A percentile compares a stretch with the other conserved stretches of the same genome.
Evolutionary conservation across 148 eudicot genomes (phyloP).

Genomic region (Hydrangea macrophylla): DNA sequence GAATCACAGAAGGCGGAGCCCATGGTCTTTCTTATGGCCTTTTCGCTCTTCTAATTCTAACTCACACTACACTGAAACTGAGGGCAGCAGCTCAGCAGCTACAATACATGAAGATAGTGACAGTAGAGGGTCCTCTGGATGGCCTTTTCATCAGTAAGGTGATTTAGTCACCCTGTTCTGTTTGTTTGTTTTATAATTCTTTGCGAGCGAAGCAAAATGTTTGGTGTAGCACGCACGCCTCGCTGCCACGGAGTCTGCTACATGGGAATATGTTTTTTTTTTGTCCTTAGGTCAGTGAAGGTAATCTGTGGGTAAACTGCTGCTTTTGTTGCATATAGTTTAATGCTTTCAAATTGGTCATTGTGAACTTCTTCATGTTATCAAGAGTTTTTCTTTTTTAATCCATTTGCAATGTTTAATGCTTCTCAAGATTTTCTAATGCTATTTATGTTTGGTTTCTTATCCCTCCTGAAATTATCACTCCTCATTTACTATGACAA

Average conservation of each 20-base stretch:
- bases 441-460: not conserved
- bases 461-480: too few species aligned
- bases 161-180: not conserved
- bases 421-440: not conserved
- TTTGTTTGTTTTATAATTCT: not conserved
- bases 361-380: not conserved
- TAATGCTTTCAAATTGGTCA: not conserved
- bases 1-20: constrained; percentile 14
- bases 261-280: not conserved
- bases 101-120: not conserved
- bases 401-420: not conserved
- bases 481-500: too few species aligned
- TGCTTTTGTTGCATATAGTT: not conserved
- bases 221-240: not conserved
- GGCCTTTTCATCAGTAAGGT: constrained; percentile 12
- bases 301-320: not conserved
- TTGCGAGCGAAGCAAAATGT: constrained; percentile 3
- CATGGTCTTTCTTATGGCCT: constrained; percentile 34
- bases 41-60: constrained; percentile 26
- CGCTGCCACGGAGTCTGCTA: not conserved
- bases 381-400: not conserved
- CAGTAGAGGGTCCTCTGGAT: not conserved
- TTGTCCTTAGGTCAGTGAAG: not conserved
- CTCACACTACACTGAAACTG: constrained; percentile 6
- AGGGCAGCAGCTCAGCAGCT: constrained; percentile 21